Conservation (phyloP, 2,329 filamentous ascomycete genomes). For the Sordariomycetes sp. region DNA sequence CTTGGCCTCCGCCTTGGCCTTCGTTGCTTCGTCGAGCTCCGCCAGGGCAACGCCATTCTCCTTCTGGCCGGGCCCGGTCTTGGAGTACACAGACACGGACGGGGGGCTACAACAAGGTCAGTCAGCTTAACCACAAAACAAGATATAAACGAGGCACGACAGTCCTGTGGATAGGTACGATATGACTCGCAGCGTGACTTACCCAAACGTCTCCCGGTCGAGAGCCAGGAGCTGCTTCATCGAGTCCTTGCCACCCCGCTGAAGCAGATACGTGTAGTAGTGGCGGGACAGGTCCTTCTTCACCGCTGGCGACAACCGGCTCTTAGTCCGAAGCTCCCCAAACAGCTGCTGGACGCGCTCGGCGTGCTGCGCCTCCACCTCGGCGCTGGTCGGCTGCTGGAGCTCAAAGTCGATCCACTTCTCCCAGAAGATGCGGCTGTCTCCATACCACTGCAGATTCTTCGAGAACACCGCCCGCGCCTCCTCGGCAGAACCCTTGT, state of each 20-base stretch:
- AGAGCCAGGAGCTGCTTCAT: conserved; percentile 77
- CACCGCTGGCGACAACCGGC: conserved; percentile 49
- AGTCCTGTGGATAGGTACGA: neutral
- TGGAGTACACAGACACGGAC: conserved; percentile 28
- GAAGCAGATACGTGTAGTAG: conserved; percentile 76
- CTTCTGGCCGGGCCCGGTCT: conserved; percentile 22
- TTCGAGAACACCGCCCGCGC: conserved; percentile 73
- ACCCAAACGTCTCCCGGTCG: conserved; percentile 82
- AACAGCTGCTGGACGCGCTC: conserved; percentile 71
- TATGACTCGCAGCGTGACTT: conserved; percentile 15
- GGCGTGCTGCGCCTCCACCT: conserved; percentile 51
- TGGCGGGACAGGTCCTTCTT: conserved; percentile 64
- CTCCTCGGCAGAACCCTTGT: conserved; percentile 66
- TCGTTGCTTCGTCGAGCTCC: conserved; percentile 37
- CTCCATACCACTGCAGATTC: conserved; percentile 72
- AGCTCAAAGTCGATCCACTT: conserved; percentile 84
- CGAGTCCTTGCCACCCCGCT: conserved; percentile 67
- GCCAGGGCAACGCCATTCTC: conserved; percentile 27
- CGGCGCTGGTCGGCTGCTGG: conserved; percentile 58
- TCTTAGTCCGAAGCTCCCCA: conserved; percentile 60
- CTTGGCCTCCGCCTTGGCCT: conserved; percentile 34
- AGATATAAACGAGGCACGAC: conserved; percentile 5
- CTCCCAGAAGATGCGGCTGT: conserved; percentile 81
- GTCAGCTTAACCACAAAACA: conserved; percentile 3
- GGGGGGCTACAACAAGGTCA: conserved; percentile 22